A percentile compares a stretch with the other conserved stretches of the same genome.
phyloP scores from a whole-genome alignment of 1,284 basidiomycete genomes.

The Leccinum huronense region DNA sequence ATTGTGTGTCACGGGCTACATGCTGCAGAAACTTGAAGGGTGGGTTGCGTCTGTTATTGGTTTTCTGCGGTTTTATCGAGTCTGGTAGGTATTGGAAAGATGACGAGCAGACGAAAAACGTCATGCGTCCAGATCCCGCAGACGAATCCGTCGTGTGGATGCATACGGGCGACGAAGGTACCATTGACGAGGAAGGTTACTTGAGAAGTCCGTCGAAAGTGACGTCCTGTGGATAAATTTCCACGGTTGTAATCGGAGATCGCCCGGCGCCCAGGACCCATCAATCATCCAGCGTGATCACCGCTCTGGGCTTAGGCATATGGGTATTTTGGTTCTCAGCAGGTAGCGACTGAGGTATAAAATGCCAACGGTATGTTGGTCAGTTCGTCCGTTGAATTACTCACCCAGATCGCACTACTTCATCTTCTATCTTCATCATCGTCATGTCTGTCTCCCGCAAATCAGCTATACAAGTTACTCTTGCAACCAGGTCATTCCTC shows the following conservation, averaged over 20 bases:
- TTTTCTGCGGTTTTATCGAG: background rate
- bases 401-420: too few species aligned
- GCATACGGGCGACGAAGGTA: conserved; percentile 81
- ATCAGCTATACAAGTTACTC: conserved; percentile 3
- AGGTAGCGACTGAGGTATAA: background rate
- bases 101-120: conserved; percentile 62
- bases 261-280: too few species aligned
- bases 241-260: background rate
- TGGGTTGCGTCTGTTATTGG: conserved; percentile 30
- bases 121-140: conserved; percentile 53
- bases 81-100: conserved; percentile 72
- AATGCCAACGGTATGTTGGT: background rate
- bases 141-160: conserved; percentile 71
- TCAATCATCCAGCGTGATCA: background rate
- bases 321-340: background rate
- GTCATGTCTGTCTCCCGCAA: conserved; percentile 21
- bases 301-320: background rate
- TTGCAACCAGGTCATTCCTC: conserved; percentile 16
- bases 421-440: too few species aligned
- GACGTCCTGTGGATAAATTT: background rate
- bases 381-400: too few species aligned
- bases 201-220: conserved; percentile 51
- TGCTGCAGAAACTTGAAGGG: conserved; percentile 67
- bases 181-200: conserved; percentile 83
- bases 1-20: conserved; percentile 71